Conservation (phyloP, 2,329 filamentous ascomycete genomes). For the Nemania bipapillata region DNA sequence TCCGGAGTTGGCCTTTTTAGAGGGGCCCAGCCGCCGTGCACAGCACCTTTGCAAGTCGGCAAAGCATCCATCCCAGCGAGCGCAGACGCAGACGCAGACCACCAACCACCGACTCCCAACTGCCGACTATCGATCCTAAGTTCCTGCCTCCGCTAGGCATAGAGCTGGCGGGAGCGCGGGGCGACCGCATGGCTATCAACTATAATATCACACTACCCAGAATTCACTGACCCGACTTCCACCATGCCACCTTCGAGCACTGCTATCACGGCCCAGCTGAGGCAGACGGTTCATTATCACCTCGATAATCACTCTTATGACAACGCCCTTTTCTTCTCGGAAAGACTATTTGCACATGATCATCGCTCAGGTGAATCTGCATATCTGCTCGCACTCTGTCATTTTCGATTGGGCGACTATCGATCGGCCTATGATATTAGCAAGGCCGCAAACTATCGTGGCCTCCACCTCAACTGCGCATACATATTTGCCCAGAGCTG, state of each 20-base stretch:
- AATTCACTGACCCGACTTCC: constrained; percentile 32
- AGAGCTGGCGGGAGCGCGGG: constrained; percentile 34
- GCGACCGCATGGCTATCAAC: constrained; percentile 53
- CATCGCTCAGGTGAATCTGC: constrained; percentile 80
- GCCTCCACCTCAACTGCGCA: constrained; percentile 83
- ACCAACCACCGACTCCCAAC: neutral
- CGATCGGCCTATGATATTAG: constrained; percentile 87
- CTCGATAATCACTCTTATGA: constrained; percentile 90
- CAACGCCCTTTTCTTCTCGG: constrained; percentile 93
- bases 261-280: constrained; percentile 63
- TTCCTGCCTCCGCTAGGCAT: constrained; percentile 26
- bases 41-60: constrained; percentile 12
- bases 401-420: constrained; percentile 82
- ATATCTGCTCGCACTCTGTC: constrained; percentile 85
- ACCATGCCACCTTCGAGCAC: constrained; percentile 65
- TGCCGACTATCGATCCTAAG: constrained; percentile 9
- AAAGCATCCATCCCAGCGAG: neutral
- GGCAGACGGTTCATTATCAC: constrained; percentile 72
- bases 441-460: constrained; percentile 75
- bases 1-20: constrained; percentile 9
- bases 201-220: constrained; percentile 38
- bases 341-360: constrained; percentile 85
- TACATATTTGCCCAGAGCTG: constrained; percentile 94
- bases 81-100: neutral
- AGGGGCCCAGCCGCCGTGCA: constrained; percentile 10